Base-by-base conservation (phyloP, 768 basidiomycete genomes). In the Trametes elegans region DNA sequence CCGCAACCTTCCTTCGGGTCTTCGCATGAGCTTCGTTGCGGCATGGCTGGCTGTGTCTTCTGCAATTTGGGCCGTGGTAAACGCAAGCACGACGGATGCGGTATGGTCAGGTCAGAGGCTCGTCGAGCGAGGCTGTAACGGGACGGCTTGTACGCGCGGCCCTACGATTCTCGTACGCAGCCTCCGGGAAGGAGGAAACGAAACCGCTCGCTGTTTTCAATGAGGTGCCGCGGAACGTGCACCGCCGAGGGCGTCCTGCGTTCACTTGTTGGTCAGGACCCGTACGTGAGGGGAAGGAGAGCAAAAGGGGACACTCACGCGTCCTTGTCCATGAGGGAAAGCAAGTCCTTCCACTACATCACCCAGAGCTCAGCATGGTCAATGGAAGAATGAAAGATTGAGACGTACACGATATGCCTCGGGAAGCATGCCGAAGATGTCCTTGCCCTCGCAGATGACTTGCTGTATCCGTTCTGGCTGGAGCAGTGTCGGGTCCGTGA, bases 341-440 rank as follows among this genome's bases (percentile, higher is more conserved):
- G 63, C 14, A 84, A 63, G 58, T 82, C 80, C 35, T 76, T 71
- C 59, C 79, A 83, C 80, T 81, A 58, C 13, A 32, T n/a, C n/a
- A n/a, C n/a, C n/a, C 14, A n/a, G 13, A 57, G 21, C 19, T 34
- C 57, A 29, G 53, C 34, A 29, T 36, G 28, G n/a, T 34, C 10
- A 19, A 42, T 6, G 10, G 24, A 24, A 38, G 36, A 6, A 36
- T 18, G 24, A 18, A 28, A 57, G 39, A 21, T 23, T 23, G 21
- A 24, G n/a, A 73, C 77, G 64, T 59, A 81, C 79, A 51, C 70
- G 77, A 62, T 81, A 82, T 1, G 79, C 80, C 67, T 86, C 84
- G 16, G 84, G 84, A 8, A 85, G 67, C 83, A 85, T 84, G 11
- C 75, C 79, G 63, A 84, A 85, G 23, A 85, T 79, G 57, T 87